Evolutionary conservation across 441 rosid genomes (phyloP).

Genomic region (Heliophila coronopifolia): DNA sequence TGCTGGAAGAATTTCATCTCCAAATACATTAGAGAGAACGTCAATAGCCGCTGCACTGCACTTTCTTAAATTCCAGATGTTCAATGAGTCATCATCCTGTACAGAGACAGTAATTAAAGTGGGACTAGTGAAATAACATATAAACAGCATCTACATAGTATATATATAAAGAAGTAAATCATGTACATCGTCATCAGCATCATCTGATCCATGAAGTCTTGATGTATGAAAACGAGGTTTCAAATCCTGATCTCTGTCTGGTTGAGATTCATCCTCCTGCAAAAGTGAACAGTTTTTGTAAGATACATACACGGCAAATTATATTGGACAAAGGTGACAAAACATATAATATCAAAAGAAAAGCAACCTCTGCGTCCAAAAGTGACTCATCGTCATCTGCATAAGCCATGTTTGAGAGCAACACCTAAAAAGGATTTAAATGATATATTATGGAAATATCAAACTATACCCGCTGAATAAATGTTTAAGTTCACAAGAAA

Average conservation of each 20-base stretch:
- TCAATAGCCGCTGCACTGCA: conserved; percentile 99
- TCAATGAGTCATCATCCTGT: conserved; percentile 89
- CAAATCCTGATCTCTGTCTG: conserved; percentile 98
- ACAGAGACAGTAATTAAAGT: conserved; percentile 23
- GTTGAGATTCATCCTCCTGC: conserved; percentile 98
- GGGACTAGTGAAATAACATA: background rate
- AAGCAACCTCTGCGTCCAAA: conserved; percentile 74
- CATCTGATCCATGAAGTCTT: conserved; percentile 81
- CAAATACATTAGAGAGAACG: conserved; percentile 81
- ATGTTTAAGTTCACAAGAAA: conserved; percentile 3
- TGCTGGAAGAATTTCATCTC: conserved; percentile 94
- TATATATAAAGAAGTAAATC: conserved; percentile 7
- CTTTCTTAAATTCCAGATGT: conserved; percentile 90
- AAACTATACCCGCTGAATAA: background rate
- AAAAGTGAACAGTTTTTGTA: conserved; percentile 24
- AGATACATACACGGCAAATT: background rate
- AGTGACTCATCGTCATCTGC: conserved; percentile 98
- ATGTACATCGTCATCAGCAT: conserved; percentile 74
- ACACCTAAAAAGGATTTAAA: conserved; percentile 64
- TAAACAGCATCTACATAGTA: background rate
- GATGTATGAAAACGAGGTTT: conserved; percentile 98
- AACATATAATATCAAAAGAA: conserved; percentile 14
- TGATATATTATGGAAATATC: conserved; percentile 10
- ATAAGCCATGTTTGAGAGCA: conserved; percentile 92
- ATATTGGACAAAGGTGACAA: conserved; percentile 9